phyloP scores from a whole-genome alignment of 345 rosid species.

The Draba incana region DNA sequence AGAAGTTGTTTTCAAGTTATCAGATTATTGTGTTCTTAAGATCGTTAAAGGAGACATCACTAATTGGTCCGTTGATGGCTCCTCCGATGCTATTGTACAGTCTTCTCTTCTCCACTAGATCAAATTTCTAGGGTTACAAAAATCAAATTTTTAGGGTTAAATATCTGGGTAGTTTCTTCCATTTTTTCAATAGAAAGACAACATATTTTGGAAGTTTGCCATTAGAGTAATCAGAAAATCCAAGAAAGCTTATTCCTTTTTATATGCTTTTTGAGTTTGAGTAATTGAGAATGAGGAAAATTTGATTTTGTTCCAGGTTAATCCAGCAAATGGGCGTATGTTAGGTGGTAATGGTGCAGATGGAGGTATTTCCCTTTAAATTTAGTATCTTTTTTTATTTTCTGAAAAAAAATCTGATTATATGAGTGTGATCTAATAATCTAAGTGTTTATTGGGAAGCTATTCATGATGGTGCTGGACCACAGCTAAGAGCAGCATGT shows the following conservation, averaged over 20 bases:
- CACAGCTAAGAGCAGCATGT: constrained; percentile 69
- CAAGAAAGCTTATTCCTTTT: background rate
- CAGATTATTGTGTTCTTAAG: constrained; percentile 53
- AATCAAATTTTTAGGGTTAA: no score
- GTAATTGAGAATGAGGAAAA: background rate
- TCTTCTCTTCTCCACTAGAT: constrained; percentile 7
- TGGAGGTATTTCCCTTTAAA: constrained; percentile 57
- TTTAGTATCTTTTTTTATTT: background rate
- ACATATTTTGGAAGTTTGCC: no score
- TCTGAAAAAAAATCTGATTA: background rate
- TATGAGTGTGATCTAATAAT: constrained; percentile 14
- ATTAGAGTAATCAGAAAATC: no score
- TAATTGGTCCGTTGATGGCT: constrained; percentile 73
- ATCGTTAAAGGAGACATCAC: constrained; percentile 82
- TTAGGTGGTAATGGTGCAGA: constrained; percentile 94
- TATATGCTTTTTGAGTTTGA: background rate
- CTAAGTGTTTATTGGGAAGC: background rate
- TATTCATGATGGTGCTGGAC: constrained; percentile 74
- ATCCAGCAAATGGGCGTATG: constrained; percentile 85
- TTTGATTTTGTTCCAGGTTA: constrained; percentile 51
- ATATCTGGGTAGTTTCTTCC: background rate
- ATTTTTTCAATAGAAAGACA: background rate
- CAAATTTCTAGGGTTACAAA: background rate
- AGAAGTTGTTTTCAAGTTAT: constrained; percentile 49
- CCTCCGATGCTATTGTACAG: constrained; percentile 79